Percentiles rank a stretch among this genome's conserved stretches.
These are phyloP conservation scores for Fusarium duplospermum DNA, from an alignment of 2,329 filamentous ascomycete species.

Conservation along the genomic window DNA sequence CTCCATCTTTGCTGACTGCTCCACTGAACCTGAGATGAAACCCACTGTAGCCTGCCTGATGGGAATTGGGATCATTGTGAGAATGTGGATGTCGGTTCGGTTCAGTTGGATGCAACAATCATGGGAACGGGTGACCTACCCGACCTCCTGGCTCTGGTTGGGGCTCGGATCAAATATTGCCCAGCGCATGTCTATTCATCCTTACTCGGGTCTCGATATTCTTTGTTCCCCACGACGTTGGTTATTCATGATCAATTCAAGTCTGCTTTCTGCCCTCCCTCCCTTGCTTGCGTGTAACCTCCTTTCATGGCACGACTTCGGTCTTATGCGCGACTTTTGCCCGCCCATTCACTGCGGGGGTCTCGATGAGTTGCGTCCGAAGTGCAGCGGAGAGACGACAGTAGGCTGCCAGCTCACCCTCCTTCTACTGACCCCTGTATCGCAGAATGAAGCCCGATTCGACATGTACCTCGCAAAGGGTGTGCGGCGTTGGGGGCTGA, in stretches of 20 bases:
- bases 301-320: slow-evolving; percentile 9
- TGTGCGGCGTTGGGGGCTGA: slow-evolving; percentile 27
- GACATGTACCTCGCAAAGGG: slow-evolving; percentile 29
- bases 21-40: slow-evolving; percentile 20
- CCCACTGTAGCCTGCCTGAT: slow-evolving; percentile 6
- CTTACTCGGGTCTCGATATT: neutral
- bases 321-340: slow-evolving; percentile 43
- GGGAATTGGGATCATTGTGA: neutral
- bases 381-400: slow-evolving; percentile 28
- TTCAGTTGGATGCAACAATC: neutral
- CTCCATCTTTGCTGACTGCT: slow-evolving; percentile 1
- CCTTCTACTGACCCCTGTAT: slow-evolving; percentile 29
- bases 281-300: slow-evolving; percentile 16
- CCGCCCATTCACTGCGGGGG: slow-evolving; percentile 13
- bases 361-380: slow-evolving; percentile 26
- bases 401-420: slow-evolving; percentile 38
- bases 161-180: slow-evolving; percentile 32
- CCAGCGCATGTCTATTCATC: slow-evolving; percentile 11
- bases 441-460: slow-evolving; percentile 21
- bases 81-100: neutral
- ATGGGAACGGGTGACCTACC: neutral
- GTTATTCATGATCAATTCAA: slow-evolving; percentile 5
- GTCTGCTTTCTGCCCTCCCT: neutral
- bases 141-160: neutral
- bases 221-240: slow-evolving; percentile 25